These are phyloP conservation scores for Cornus suecica DNA, from an alignment of 148 eudicot species.

Conservation along the genomic window DNA sequence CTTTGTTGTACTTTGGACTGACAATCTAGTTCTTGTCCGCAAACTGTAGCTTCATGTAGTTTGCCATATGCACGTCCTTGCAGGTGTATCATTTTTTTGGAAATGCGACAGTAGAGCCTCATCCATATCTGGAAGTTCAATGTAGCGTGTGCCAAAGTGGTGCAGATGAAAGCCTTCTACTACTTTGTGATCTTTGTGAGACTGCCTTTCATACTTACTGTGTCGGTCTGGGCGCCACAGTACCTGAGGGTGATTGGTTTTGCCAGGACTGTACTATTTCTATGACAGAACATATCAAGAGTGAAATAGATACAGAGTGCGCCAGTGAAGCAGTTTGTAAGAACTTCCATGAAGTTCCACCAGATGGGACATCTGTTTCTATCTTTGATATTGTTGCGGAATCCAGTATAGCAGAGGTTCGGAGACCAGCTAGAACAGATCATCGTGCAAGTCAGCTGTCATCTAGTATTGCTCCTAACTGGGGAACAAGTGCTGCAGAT, in stretches of 20 bases:
- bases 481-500: background rate
- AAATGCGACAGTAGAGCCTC: conserved; percentile 37
- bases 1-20: background rate
- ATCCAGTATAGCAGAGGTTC: conserved; percentile 18
- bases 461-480: background rate
- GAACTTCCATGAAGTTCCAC: conserved; percentile 8
- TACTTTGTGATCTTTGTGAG: conserved; percentile 90
- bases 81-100: conserved; percentile 58
- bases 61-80: conserved; percentile 11
- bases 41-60: background rate
- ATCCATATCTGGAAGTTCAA: conserved; percentile 53
- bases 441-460: conserved; percentile 18
- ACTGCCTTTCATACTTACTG: conserved; percentile 73
- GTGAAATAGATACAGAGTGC: conserved; percentile 20
- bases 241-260: conserved; percentile 95
- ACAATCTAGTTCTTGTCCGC: background rate
- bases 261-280: conserved; percentile 67
- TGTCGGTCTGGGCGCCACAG: conserved; percentile 78
- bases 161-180: conserved; percentile 58
- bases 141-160: conserved; percentile 52
- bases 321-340: conserved; percentile 16
- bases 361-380: conserved; percentile 33
- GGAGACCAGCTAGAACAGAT: conserved; percentile 26
- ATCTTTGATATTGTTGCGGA: conserved; percentile 56
- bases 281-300: conserved; percentile 48